Evolutionary conservation across 768 basidiomycete genomes (phyloP), one percentile per base, ranked within the genome.

Genomic region (Mycena sanguinolenta): DNA sequence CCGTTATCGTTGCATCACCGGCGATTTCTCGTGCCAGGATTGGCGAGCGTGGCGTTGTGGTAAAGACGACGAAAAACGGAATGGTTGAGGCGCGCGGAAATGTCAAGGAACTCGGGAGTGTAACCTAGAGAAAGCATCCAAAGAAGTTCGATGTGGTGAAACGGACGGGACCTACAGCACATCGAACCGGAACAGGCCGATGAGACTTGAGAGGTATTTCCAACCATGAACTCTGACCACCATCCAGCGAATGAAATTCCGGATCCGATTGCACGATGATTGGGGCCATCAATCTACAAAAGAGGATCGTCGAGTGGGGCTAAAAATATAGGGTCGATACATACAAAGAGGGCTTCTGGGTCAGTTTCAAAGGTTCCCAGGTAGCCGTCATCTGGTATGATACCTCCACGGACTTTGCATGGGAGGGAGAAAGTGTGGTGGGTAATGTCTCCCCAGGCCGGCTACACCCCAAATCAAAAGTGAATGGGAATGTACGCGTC

Each of bases 41-140:
- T 2, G 77, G 61, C 16, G 82, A 84, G 38, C 80, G 75, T 32
- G 82, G 79, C 28, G 74, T 80, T 16, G 86, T 85, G 8, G 81
- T 79, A 73, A 86, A 86, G 19, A 87, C 84, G 42, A 87, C 84
- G 72, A 83, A 87, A 68, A 81, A 88, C 14, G 85, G 81, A 46
- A 87, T 78, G n/a, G 79, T 77, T 16, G 74, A 76, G 44, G 78
- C 71, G 21, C 87, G 85, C 54, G 82, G 76, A 74, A 86, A 86
- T 4, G 77, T 76, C 1, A 78, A 76, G 7, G 83, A 78, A 32
- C n/a, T 78, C 16, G 87, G 86, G 8, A 87, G 75, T 34, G 86
- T 85, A 3, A 87, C 77, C 86, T 85, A 46, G 54, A 16, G 28
- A 9, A 12, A 3, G 4, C 10, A 25, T 44, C 27, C 4, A 4